These are phyloP conservation scores for Diplodia intermedia DNA, from an alignment of 2,329 filamentous ascomycete genomes.

Conservation along the genomic window DNA sequence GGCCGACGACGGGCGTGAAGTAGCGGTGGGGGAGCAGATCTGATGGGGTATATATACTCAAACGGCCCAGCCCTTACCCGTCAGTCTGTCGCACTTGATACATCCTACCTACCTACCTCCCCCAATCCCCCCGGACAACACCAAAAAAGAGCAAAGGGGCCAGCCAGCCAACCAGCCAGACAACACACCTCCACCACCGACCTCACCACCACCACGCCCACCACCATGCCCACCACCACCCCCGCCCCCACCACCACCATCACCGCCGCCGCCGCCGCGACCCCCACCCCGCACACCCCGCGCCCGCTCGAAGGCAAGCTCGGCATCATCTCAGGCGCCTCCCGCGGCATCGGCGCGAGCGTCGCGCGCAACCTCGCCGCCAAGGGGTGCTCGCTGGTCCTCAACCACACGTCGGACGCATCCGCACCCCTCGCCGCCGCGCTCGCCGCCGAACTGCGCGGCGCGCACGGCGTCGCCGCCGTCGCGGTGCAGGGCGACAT, in stretches of 20 bases:
- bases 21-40: too few species aligned
- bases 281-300: not conserved
- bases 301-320: conserved; percentile 22
- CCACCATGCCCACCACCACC: not conserved
- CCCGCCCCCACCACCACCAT: not conserved
- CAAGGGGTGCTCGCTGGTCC: conserved; percentile 29
- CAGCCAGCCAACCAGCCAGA: too few species aligned
- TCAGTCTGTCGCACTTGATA: too few species aligned
- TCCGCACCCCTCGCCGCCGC: not conserved
- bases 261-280: not conserved
- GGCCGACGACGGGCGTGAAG: too few species aligned
- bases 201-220: too few species aligned
- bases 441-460: conserved; percentile 18
- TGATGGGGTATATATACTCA: too few species aligned
- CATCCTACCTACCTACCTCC: too few species aligned
- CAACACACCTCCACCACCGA: too few species aligned
- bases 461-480: conserved; percentile 23
- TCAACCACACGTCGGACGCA: conserved; percentile 26
- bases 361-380: conserved; percentile 32
- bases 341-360: conserved; percentile 31
- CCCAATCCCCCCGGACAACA: too few species aligned
- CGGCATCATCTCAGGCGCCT: conserved; percentile 21
- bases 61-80: too few species aligned
- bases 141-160: too few species aligned
- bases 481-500: conserved; percentile 29